Conservation (phyloP, 2,329 filamentous ascomycete genomes). For the Exophiala aquamarina region DNA sequence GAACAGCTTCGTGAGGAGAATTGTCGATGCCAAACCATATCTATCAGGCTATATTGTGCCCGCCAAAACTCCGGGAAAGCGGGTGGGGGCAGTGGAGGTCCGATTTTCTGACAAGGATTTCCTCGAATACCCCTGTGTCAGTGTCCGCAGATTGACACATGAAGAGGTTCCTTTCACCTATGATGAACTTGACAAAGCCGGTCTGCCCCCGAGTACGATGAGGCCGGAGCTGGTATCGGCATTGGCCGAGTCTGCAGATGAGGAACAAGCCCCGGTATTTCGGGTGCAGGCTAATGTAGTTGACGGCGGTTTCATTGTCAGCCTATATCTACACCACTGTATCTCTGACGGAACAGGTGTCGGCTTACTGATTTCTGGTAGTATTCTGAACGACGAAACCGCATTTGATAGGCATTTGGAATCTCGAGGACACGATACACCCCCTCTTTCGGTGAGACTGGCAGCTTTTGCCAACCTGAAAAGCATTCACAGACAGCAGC, state of each 20-base stretch:
- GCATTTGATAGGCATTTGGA: slow-evolving; percentile 22
- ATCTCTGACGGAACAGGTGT: slow-evolving; percentile 28
- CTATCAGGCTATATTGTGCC: slow-evolving; percentile 26
- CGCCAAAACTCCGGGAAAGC: slow-evolving; percentile 11
- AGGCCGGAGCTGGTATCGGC: slow-evolving; percentile 26
- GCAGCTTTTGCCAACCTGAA: slow-evolving; percentile 22
- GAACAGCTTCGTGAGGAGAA: slow-evolving; percentile 20
- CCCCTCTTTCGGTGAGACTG: slow-evolving; percentile 20
- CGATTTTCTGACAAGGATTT: slow-evolving; percentile 26
- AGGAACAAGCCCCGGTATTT: slow-evolving; percentile 24
- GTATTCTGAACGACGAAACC: slow-evolving; percentile 21
- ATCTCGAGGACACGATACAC: slow-evolving; percentile 6
- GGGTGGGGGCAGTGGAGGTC: slow-evolving; percentile 23
- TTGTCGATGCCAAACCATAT: slow-evolving; percentile 28
- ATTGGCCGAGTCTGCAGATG: slow-evolving; percentile 21
- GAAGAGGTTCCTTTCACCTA: slow-evolving; percentile 24
- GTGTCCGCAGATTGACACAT: slow-evolving; percentile 18
- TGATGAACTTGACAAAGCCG: slow-evolving; percentile 22
- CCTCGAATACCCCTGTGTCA: slow-evolving; percentile 23
- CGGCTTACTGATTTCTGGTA: slow-evolving; percentile 24
- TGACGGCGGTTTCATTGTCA: slow-evolving; percentile 27
- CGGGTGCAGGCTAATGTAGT: slow-evolving; percentile 27
- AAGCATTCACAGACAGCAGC: slow-evolving; percentile 20
- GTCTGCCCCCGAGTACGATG: slow-evolving; percentile 24
- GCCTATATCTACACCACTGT: slow-evolving; percentile 29